Evolutionary conservation across 768 basidiomycete species (phyloP), one percentile per base, ranked within the genome.

Genomic region (Russula olivacea): DNA sequence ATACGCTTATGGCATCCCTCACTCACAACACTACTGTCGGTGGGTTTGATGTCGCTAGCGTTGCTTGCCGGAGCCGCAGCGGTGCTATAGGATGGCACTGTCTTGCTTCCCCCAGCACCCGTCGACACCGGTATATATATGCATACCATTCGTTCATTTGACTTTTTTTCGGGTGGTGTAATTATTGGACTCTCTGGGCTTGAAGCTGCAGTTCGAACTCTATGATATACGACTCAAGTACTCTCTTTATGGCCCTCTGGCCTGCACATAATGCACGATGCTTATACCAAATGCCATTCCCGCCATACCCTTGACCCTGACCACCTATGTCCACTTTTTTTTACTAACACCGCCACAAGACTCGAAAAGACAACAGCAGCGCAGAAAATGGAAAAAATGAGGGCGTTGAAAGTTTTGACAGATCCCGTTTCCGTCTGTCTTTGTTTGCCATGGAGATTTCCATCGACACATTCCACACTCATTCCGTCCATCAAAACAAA

Each of bases 1-100:
- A 69, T 69, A 23, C 54, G 49, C 15, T 45, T 58, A 19, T 50
- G 66, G 66, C 58, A 54, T 12, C 63, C 63, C 17, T 50, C 58
- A 36, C 25, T 30, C 4, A 19, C 48, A 17, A 25, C 54, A 25
- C 10, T 60, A 9, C 41, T 64, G 1, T 55, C 54, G 48, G 40
- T 48, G 4, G 5, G 47, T 65, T 38, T 61, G 49, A n/a, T 61
- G 54, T 49, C 55, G 11, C 25, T 63, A 8, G 50, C 64, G 12
- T 11, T 65, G 21, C 47, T 65, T 10, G 23, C 55, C 7, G 63
- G 63, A n/a, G 63, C 40, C 15, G 40, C 47, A 1, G 54, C 48
- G 3, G 63, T 60, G 48, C 50, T 64, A 41, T 64, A 51, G 50
- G 48, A 19, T 47, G 25, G n/a, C 6, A 30, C n/a, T 7, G 17